Conservation (phyloP, 306 rosid species). For the Cucurbita moschata region DNA sequence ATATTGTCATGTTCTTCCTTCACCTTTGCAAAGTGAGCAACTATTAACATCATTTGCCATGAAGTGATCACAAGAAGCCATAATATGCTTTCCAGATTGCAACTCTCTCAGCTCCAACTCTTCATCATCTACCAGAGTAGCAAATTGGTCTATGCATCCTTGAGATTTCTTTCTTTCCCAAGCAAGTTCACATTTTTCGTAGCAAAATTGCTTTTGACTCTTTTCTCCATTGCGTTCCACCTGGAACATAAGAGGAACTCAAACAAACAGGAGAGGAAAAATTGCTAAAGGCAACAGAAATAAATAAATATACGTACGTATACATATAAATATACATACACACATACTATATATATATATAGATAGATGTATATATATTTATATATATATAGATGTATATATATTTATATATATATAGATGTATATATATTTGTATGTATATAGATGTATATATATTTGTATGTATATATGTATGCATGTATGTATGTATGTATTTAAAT, state of each 20-base stretch:
- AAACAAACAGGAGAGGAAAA: not conserved
- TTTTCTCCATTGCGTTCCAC: constrained; percentile 24
- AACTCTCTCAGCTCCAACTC: constrained; percentile 70
- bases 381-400: too few relatives aligned
- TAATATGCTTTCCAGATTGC: constrained; percentile 34
- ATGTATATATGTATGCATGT: too few relatives aligned
- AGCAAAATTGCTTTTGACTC: constrained; percentile 20
- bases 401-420: too few relatives aligned
- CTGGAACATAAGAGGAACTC: constrained; percentile 27
- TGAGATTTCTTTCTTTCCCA: constrained; percentile 29
- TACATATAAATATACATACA: too few relatives aligned
- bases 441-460: too few relatives aligned
- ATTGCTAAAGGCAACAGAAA: constrained; percentile 2
- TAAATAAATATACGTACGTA: not conserved
- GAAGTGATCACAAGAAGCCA: constrained; percentile 44
- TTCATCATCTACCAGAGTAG: constrained; percentile 71
- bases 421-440: too few relatives aligned
- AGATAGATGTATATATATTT: too few relatives aligned
- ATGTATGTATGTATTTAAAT: not conserved
- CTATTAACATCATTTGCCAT: constrained; percentile 34
- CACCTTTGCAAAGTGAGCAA: constrained; percentile 75
- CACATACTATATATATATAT: not conserved
- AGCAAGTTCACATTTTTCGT: constrained; percentile 54
- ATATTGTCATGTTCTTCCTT: not conserved
- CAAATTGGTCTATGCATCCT: constrained; percentile 31